Conservation (phyloP, 495 filamentous ascomycete genomes). For the Bacidia rubella region DNA sequence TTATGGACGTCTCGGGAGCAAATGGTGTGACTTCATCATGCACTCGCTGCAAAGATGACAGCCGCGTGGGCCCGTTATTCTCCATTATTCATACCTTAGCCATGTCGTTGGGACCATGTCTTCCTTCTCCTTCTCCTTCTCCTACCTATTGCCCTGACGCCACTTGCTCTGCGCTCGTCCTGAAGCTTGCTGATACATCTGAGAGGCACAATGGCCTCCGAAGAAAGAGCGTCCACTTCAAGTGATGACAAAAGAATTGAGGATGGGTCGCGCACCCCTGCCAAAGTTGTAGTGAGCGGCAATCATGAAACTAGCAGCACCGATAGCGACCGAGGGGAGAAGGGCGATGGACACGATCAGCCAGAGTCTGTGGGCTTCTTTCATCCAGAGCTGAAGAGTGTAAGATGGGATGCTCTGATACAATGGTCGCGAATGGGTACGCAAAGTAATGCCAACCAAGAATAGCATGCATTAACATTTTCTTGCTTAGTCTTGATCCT, state of each 20-base stretch:
- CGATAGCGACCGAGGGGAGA: constrained; percentile 11
- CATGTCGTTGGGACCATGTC: not conserved
- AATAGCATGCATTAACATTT: not conserved
- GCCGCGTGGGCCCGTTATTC: not conserved
- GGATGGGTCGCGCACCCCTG: not conserved
- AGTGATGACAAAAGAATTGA: too few relatives aligned
- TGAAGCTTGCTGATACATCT: too few relatives aligned
- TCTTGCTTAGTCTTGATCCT: constrained; percentile 36
- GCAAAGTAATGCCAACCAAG: constrained; percentile 4
- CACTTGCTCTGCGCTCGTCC: too few relatives aligned
- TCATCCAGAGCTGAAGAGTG: constrained; percentile 31
- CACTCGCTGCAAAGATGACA: too few relatives aligned
- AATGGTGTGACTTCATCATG: not conserved
- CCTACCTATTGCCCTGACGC: not conserved
- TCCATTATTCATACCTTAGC: not conserved
- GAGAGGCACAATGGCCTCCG: too few relatives aligned
- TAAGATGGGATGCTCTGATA: constrained; percentile 31
- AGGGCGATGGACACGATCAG: constrained; percentile 20
- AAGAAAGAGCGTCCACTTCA: too few relatives aligned
- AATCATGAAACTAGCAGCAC: not conserved
- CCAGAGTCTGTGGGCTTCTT: constrained; percentile 38
- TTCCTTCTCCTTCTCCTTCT: not conserved
- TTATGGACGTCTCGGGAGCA: too few relatives aligned
- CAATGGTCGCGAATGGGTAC: constrained; percentile 30
- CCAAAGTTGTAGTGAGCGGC: not conserved